Evolutionary conservation across 164 flowering plant genomes (phyloP).

Genomic region (Akebia trifoliata): DNA sequence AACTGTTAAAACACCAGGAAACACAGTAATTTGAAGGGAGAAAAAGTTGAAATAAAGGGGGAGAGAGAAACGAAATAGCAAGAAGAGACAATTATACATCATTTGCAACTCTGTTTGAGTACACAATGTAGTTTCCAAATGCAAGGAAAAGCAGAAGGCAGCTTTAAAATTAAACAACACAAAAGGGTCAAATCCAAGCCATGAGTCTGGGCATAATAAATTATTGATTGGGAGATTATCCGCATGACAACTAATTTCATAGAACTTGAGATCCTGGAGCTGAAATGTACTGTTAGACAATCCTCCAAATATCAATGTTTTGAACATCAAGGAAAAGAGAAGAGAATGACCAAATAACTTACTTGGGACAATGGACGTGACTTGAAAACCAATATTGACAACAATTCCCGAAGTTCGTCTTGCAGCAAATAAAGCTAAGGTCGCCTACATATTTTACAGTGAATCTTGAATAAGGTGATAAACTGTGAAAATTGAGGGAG

Average conservation of each 20-base stretch:
- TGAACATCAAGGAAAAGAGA: not conserved
- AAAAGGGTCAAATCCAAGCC: slow-evolving; percentile 1
- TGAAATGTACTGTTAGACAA: not conserved
- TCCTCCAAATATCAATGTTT: not conserved
- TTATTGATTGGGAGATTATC: not conserved
- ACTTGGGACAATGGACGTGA: slow-evolving; percentile 92
- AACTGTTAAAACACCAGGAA: slow-evolving; percentile 37
- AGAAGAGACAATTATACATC: not conserved
- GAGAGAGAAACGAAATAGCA: not conserved
- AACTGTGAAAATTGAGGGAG: not conserved
- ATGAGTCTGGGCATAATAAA: not conserved
- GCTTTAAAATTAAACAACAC: not conserved
- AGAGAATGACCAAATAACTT: slow-evolving; percentile 23
- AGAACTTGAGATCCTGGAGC: not conserved
- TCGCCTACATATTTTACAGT: slow-evolving; percentile 46
- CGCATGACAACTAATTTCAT: not conserved
- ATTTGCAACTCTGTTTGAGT: not conserved
- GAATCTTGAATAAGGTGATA: too few species aligned
- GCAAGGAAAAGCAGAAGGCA: not conserved
- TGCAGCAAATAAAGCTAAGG: slow-evolving; percentile 82
- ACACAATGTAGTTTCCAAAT: not conserved
- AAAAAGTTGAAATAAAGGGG: not conserved
- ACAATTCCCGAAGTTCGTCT: slow-evolving; percentile 79
- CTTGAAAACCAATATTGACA: slow-evolving; percentile 87
- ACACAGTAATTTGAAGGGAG: not conserved